Evolutionary conservation across 2,329 filamentous ascomycete genomes (phyloP).

Genomic region (Juglanconis sp.): DNA sequence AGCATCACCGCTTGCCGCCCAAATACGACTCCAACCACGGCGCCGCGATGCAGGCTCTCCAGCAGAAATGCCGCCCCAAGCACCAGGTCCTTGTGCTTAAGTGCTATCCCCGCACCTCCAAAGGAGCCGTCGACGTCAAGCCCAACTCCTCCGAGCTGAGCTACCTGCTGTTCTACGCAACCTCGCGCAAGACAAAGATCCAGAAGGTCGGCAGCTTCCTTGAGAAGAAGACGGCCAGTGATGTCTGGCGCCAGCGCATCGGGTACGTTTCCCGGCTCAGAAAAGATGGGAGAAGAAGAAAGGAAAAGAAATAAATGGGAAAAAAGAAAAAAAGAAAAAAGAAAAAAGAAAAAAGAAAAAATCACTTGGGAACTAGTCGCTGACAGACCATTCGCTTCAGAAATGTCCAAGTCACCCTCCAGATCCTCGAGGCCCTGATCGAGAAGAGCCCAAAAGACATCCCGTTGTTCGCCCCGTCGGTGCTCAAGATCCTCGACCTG

Average conservation of each 20-base stretch:
- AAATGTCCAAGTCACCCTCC: conserved; percentile 90
- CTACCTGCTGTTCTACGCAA: conserved; percentile 95
- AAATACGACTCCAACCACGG: neutral
- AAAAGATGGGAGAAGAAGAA: too few species aligned
- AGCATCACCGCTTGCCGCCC: neutral
- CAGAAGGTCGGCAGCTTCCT: conserved; percentile 94
- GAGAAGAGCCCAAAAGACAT: conserved; percentile 91
- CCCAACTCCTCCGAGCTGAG: conserved; percentile 96
- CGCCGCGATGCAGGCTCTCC: conserved; percentile 59
- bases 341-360: too few species aligned
- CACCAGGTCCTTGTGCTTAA: conserved; percentile 95
- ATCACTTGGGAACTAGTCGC: neutral
- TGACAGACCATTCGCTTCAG: conserved; percentile 39
- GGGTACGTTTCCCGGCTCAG: conserved; percentile 54
- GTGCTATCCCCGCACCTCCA: conserved; percentile 91
- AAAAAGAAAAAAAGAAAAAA: too few species aligned
- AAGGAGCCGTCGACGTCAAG: conserved; percentile 87
- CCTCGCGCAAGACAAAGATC: conserved; percentile 89
- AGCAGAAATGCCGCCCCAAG: conserved; percentile 78
- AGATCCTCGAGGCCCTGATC: conserved; percentile 86
- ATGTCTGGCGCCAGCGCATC: conserved; percentile 85
- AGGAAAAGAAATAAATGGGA: too few species aligned
- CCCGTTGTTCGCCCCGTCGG: conserved; percentile 79
- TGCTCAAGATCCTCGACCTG: conserved; percentile 79
- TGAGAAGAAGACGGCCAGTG: conserved; percentile 87